Conservation (phyloP, 2,329 filamentous ascomycete genomes). For the Ophiostoma quercus region DNA sequence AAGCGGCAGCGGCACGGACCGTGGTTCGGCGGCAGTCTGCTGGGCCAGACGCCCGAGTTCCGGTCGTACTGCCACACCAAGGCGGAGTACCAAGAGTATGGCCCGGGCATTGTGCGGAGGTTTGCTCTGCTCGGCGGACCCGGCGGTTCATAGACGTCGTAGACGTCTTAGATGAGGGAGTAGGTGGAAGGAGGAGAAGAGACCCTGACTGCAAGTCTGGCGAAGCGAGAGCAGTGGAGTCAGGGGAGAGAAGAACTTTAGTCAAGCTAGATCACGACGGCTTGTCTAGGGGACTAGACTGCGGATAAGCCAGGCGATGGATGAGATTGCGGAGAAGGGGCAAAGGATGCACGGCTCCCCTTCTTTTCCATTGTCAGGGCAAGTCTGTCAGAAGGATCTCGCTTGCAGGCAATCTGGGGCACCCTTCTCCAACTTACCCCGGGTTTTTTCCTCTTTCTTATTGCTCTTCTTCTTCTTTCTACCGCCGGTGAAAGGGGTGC, state of each 20-base stretch:
- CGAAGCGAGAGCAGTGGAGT: neutral
- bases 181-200: neutral
- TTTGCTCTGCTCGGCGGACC: conserved; percentile 92
- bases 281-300: neutral
- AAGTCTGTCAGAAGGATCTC: neutral
- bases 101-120: conserved; percentile 88
- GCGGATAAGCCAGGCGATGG: neutral
- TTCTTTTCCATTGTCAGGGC: neutral
- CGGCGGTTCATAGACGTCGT: conserved; percentile 59
- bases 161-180: neutral
- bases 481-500: conserved; percentile 16
- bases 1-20: conserved; percentile 95
- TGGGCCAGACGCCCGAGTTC: conserved; percentile 97
- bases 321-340: neutral
- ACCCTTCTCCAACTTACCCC: neutral
- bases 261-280: neutral
- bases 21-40: conserved; percentile 95
- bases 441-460: neutral
- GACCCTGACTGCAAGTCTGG: no score
- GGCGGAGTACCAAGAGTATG: conserved; percentile 89
- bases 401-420: neutral
- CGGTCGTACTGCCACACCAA: conserved; percentile 97
- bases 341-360: neutral
- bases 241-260: neutral
- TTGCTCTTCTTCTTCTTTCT: neutral